phyloP scores from a whole-genome alignment of 257 asterid species.

The Capsicum rhomboideum region DNA sequence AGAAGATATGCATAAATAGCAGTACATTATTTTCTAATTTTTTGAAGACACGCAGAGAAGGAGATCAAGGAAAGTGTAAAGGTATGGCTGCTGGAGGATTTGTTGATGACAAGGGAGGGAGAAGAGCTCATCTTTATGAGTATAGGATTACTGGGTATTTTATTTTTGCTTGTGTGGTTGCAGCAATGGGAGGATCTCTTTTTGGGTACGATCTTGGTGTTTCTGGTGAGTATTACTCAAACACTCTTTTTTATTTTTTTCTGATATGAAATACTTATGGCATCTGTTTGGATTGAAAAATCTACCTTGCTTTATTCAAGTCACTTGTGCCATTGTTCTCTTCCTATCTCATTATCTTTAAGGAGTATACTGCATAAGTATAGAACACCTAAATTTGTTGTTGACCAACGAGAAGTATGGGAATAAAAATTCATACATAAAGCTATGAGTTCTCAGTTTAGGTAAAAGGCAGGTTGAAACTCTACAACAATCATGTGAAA shows the following conservation, averaged over 20 bases:
- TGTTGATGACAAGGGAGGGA: constrained; percentile 25
- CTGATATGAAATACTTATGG: neutral
- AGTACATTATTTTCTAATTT: neutral
- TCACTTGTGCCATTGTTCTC: neutral
- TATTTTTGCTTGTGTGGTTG: constrained; percentile 66
- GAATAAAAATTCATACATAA: neutral
- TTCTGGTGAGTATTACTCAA: constrained; percentile 39
- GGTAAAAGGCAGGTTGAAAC: neutral
- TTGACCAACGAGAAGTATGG: neutral
- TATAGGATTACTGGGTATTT: constrained; percentile 59
- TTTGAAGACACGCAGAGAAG: neutral
- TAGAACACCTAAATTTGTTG: neutral
- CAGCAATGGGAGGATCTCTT: constrained; percentile 78
- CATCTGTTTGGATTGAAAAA: neutral
- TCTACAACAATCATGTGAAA: neutral
- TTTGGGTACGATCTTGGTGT: constrained; percentile 93
- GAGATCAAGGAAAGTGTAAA: neutral
- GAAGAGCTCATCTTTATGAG: constrained; percentile 68
- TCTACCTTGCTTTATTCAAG: neutral
- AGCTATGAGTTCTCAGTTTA: neutral
- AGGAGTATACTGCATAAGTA: neutral
- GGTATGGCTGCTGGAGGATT: constrained; percentile 69
- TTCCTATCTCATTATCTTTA: neutral
- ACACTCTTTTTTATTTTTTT: too few relatives aligned
- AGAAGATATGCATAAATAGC: neutral